Evolutionary conservation across 768 basidiomycete species (phyloP).

Genomic region (Lepiota venenata): DNA sequence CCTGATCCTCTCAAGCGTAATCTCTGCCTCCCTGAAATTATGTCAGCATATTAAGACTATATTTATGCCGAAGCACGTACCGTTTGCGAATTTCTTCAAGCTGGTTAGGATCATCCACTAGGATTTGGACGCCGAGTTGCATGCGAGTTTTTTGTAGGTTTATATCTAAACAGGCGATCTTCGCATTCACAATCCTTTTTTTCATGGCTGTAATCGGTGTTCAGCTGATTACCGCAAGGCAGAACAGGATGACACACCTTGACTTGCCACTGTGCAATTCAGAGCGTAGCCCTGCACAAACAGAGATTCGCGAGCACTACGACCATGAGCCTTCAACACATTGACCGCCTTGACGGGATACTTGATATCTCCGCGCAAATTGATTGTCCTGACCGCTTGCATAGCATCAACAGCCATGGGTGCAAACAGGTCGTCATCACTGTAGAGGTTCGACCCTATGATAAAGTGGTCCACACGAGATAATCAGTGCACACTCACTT

Average conservation of each 20-base stretch:
- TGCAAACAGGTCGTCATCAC: slow-evolving; percentile 96
- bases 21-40: slow-evolving; percentile 84
- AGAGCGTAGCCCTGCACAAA: slow-evolving; percentile 96
- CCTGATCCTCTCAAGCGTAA: slow-evolving; percentile 91
- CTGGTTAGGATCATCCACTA: slow-evolving; percentile 95
- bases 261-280: slow-evolving; percentile 98
- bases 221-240: slow-evolving; percentile 1
- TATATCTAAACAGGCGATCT: slow-evolving; percentile 98
- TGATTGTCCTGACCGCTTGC: slow-evolving; percentile 94
- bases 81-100: slow-evolving; percentile 94
- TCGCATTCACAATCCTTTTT: slow-evolving; percentile 86
- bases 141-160: slow-evolving; percentile 95
- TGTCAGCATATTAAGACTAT: slow-evolving; percentile 1
- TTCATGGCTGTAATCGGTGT: slow-evolving; percentile 78
- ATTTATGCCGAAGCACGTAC: slow-evolving; percentile 35
- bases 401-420: slow-evolving; percentile 99
- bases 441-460: slow-evolving; percentile 25
- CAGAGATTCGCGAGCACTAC: slow-evolving; percentile 90
- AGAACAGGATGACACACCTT: slow-evolving; percentile 55
- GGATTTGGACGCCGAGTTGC: slow-evolving; percentile 96
- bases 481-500: slow-evolving; percentile 56
- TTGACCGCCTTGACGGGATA: slow-evolving; percentile 99
- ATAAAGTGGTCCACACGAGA: not conserved
- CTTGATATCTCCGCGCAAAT: slow-evolving; percentile 92
- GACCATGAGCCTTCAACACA: slow-evolving; percentile 95